These are phyloP conservation scores for Boletus eberwhitei DNA, from an alignment of 768 basidiomycete genomes.

Conservation along the genomic window DNA sequence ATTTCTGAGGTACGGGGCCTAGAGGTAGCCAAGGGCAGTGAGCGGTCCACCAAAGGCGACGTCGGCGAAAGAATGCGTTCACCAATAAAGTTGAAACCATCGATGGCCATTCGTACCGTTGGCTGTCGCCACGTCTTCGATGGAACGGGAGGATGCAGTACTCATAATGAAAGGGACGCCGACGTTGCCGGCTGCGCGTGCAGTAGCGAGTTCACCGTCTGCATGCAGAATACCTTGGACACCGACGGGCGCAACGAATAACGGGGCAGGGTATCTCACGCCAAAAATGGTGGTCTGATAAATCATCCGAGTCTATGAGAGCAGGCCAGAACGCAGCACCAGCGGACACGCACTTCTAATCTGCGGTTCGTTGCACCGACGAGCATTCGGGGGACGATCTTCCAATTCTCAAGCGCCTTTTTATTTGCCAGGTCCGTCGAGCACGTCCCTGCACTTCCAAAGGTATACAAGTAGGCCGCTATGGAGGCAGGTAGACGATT, in stretches of 20 bases:
- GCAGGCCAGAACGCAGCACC: too few species aligned
- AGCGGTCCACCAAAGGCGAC: background rate
- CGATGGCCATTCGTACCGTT: conserved; percentile 59
- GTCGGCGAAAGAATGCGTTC: conserved; percentile 5
- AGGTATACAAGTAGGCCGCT: conserved; percentile 74
- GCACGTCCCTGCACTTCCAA: conserved; percentile 71
- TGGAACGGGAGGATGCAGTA: conserved; percentile 65
- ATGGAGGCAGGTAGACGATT: conserved; percentile 1
- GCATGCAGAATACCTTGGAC: conserved; percentile 72
- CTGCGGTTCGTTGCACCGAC: conserved; percentile 53
- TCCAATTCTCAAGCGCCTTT: conserved; percentile 60
- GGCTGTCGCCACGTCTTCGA: conserved; percentile 74
- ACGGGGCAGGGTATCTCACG: conserved; percentile 54
- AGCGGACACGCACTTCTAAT: conserved; percentile 48
- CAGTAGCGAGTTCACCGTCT: conserved; percentile 69
- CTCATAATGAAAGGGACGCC: conserved; percentile 73
- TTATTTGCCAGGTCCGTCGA: conserved; percentile 67
- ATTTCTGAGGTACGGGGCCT: conserved; percentile 65
- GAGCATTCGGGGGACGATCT: conserved; percentile 81
- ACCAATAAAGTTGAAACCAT: conserved; percentile 87
- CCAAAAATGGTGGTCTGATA: conserved; percentile 69
- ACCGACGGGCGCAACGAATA: conserved; percentile 73
- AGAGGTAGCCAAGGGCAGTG: background rate
- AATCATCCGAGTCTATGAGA: background rate
- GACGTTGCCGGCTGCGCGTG: conserved; percentile 59